phyloP scores from a whole-genome alignment of 1,139 yeast genomes.

The Debaryomycetaceae sp. region DNA sequence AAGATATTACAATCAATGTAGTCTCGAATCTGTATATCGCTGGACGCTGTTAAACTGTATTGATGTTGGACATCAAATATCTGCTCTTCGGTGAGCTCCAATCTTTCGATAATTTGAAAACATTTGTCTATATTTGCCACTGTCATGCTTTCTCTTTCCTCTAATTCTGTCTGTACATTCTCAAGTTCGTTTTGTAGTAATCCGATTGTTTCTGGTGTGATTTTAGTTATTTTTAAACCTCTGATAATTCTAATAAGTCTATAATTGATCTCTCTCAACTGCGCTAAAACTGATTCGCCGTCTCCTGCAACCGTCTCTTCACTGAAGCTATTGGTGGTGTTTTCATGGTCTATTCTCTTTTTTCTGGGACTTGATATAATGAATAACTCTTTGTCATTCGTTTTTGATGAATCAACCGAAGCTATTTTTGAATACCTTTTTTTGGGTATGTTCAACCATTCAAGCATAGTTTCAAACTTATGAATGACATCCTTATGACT shows the following conservation, averaged over 20 bases:
- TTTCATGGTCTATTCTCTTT: constrained; percentile 5
- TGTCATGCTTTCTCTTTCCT: constrained; percentile 23
- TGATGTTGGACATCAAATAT: constrained; percentile 32
- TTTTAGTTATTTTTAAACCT: constrained; percentile 34
- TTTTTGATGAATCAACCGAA: constrained; percentile 5
- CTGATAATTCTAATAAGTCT: constrained; percentile 35
- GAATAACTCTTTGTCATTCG: constrained; percentile 22
- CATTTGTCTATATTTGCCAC: constrained; percentile 22
- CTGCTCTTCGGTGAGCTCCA: constrained; percentile 35
- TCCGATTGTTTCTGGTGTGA: constrained; percentile 28
- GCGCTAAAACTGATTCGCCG: neutral
- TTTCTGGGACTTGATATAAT: constrained; percentile 42
- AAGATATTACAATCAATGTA: constrained; percentile 38
- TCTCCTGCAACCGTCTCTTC: neutral
- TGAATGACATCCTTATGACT: constrained; percentile 26
- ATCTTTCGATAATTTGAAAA: constrained; percentile 23
- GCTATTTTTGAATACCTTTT: neutral
- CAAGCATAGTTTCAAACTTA: constrained; percentile 27
- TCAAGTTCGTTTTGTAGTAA: constrained; percentile 25
- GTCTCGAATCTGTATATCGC: constrained; percentile 6
- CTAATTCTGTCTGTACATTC: constrained; percentile 23
- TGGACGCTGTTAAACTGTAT: constrained; percentile 14
- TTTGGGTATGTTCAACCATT: constrained; percentile 13
- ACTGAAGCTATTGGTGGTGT: neutral
- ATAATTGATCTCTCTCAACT: constrained; percentile 36